These are phyloP conservation scores for Tubosaeta brunneosetosa DNA, from an alignment of 768 basidiomycete genomes.

Conservation along the genomic window DNA sequence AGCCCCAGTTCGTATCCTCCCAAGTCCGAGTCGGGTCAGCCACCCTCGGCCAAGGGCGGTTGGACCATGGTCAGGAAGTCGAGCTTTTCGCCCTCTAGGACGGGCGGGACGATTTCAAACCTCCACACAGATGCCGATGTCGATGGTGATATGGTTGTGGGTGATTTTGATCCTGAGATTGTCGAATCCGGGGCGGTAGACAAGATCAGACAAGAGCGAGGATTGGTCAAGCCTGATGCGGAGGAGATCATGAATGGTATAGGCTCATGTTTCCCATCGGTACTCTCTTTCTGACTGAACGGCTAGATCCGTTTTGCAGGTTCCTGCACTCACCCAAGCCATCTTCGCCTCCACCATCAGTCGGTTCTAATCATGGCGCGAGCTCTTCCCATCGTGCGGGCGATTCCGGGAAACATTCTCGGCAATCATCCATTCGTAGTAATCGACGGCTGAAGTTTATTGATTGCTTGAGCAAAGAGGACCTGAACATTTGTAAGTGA, in stretches of 20 bases:
- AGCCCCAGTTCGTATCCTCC: constrained; percentile 73
- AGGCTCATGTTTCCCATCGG: constrained; percentile 13
- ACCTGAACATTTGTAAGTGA: constrained; percentile 75
- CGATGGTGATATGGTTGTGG: constrained; percentile 73
- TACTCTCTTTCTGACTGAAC: constrained; percentile 28
- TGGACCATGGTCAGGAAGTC: constrained; percentile 73
- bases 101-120: constrained; percentile 22
- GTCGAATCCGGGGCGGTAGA: constrained; percentile 27
- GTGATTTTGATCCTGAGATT: constrained; percentile 66
- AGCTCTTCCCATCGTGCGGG: constrained; percentile 17
- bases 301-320: constrained; percentile 56
- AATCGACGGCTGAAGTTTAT: constrained; percentile 79
- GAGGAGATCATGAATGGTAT: constrained; percentile 76
- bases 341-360: constrained; percentile 3
- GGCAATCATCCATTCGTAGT: constrained; percentile 73
- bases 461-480: constrained; percentile 68
- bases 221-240: constrained; percentile 58
- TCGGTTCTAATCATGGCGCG: constrained; percentile 7
- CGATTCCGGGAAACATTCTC: constrained; percentile 55
- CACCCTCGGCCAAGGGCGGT: constrained; percentile 48
- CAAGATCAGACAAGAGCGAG: constrained; percentile 44
- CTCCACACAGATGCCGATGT: constrained; percentile 54
- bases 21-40: constrained; percentile 38
- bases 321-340: constrained; percentile 35
- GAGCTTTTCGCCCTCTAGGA: constrained; percentile 23